These are phyloP conservation scores for Exophiala viscosa DNA, from an alignment of 2,329 filamentous ascomycete species.

Conservation along the genomic window DNA sequence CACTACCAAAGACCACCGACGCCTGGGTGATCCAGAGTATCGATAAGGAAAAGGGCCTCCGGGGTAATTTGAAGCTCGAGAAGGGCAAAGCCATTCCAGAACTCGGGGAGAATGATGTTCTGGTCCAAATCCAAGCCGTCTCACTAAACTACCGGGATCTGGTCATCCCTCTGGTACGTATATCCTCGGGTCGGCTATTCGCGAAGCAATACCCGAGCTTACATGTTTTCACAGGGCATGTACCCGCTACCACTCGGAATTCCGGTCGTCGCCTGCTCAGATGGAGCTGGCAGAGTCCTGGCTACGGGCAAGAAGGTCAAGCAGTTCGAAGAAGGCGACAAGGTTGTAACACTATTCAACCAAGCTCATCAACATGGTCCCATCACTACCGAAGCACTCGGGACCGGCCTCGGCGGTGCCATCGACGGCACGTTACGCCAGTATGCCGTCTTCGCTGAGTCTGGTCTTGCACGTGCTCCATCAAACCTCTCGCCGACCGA, in stretches of 20 bases:
- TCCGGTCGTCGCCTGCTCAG: conserved; percentile 42
- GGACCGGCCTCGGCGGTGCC: conserved; percentile 63
- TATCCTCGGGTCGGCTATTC: not conserved
- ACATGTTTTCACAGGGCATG: conserved; percentile 34
- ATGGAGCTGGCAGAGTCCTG: conserved; percentile 47
- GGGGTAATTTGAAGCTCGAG: conserved; percentile 36
- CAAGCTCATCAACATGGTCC: conserved; percentile 53
- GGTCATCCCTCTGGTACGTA: conserved; percentile 39
- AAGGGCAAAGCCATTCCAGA: conserved; percentile 55
- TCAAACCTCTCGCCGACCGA: conserved; percentile 52
- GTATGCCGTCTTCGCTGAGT: conserved; percentile 65
- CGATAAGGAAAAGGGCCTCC: conserved; percentile 3
- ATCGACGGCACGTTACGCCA: conserved; percentile 66
- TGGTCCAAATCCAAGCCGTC: conserved; percentile 60
- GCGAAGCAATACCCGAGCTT: not conserved
- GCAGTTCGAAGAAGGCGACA: conserved; percentile 56
- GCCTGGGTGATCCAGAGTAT: conserved; percentile 14
- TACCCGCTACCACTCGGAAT: conserved; percentile 45
- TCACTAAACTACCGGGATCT: conserved; percentile 51
- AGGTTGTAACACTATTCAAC: conserved; percentile 57
- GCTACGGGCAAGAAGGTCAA: conserved; percentile 55
- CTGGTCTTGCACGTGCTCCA: conserved; percentile 63
- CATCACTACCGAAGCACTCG: conserved; percentile 37
- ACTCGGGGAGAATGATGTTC: conserved; percentile 66
- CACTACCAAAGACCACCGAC: conserved; percentile 18